phyloP scores from a whole-genome alignment of 345 rosid genomes.

The Aethionema arabicum region DNA sequence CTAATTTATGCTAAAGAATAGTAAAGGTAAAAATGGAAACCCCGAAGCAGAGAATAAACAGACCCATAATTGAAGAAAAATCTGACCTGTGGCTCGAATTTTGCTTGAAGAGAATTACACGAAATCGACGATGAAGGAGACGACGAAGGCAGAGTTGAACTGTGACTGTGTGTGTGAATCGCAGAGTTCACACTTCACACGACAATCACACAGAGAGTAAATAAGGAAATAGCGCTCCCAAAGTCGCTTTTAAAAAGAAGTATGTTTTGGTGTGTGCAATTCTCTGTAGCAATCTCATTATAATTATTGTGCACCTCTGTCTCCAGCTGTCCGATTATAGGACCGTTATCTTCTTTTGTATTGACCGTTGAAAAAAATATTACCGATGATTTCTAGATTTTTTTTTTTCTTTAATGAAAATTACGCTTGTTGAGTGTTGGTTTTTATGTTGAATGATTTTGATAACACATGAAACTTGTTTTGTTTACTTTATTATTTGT shows the following conservation, averaged over 20 bases:
- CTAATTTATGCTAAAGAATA: too few species aligned
- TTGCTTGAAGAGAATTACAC: neutral
- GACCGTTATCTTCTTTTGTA: neutral
- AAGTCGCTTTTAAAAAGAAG: slow-evolving; percentile 8
- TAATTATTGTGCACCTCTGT: neutral
- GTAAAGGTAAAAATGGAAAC: neutral
- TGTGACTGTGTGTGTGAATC: too few species aligned
- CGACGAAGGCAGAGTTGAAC: slow-evolving; percentile 3
- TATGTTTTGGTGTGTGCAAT: slow-evolving; percentile 17
- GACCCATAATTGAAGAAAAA: slow-evolving; percentile 7
- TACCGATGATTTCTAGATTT: neutral
- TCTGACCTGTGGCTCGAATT: slow-evolving; percentile 18
- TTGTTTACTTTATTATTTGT: too few species aligned
- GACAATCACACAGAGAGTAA: slow-evolving; percentile 24
- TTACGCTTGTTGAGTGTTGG: slow-evolving; percentile 19
- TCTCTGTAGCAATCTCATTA: neutral
- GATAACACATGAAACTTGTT: neutral
- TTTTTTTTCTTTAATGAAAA: neutral
- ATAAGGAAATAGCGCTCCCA: slow-evolving; percentile 30
- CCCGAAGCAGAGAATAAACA: slow-evolving; percentile 7
- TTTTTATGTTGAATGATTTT: slow-evolving; percentile 13
- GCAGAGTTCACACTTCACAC: slow-evolving; percentile 19
- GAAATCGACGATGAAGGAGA: slow-evolving; percentile 11
- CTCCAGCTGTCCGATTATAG: slow-evolving; percentile 28
- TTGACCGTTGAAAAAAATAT: neutral